These are phyloP conservation scores for Scutellaria baicalensis DNA, from an alignment of 257 asterid species.

Conservation along the genomic window DNA sequence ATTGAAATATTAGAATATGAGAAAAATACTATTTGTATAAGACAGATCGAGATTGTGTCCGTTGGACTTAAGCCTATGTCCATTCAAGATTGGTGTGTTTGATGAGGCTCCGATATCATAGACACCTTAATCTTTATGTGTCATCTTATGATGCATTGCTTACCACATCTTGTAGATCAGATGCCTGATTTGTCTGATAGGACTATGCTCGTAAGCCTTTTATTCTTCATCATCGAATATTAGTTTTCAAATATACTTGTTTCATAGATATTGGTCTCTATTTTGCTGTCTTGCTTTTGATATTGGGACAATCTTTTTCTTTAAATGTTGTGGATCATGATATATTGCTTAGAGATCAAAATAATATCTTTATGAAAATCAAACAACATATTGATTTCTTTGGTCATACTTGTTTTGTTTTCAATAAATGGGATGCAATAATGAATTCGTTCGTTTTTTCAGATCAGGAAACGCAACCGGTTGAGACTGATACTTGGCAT, in stretches of 20 bases:
- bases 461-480: conserved; percentile 62
- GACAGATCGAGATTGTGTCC: background rate
- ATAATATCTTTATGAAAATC: no score
- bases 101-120: background rate
- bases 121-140: background rate
- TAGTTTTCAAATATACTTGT: background rate
- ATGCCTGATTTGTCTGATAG: background rate
- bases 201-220: background rate
- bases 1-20: no score
- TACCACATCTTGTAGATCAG: background rate
- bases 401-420: background rate
- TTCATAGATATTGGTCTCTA: background rate
- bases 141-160: background rate
- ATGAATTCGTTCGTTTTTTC: conserved; percentile 16
- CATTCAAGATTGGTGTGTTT: background rate
- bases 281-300: background rate
- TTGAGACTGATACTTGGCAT: conserved; percentile 51
- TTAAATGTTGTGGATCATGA: background rate
- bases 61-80: background rate
- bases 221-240: background rate
- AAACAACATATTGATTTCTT: background rate
- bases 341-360: background rate
- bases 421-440: background rate
- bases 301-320: background rate
- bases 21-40: no score